Conservation (phyloP, 495 filamentous ascomycete species). For the Margaritispora aquatica region DNA sequence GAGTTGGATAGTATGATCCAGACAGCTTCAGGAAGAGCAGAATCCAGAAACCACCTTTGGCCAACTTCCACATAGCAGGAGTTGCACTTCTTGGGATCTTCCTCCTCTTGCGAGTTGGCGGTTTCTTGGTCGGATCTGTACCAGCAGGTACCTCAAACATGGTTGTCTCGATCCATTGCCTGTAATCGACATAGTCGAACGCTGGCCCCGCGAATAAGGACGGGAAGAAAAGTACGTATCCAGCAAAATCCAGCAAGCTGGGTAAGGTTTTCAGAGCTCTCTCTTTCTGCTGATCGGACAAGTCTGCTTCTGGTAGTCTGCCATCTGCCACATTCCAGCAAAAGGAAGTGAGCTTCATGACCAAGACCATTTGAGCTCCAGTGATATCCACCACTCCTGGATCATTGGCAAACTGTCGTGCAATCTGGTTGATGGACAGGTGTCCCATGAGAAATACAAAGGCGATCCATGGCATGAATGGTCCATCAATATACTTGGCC, state of each 20-base stretch:
- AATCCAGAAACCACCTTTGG: constrained; percentile 71
- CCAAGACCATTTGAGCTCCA: constrained; percentile 93
- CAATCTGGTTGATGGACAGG: constrained; percentile 84
- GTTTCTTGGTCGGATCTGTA: constrained; percentile 71
- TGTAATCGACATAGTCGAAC: constrained; percentile 91
- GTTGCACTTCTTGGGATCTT: constrained; percentile 89
- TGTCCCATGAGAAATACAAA: constrained; percentile 95
- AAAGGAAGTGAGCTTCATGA: constrained; percentile 97
- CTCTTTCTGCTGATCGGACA: constrained; percentile 83
- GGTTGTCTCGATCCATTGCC: constrained; percentile 83
- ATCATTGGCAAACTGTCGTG: constrained; percentile 63
- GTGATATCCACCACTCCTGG: constrained; percentile 76
- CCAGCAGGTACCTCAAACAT: constrained; percentile 86
- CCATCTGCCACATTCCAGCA: constrained; percentile 98
- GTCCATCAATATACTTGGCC: constrained; percentile 76
- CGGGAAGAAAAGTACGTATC: constrained; percentile 94
- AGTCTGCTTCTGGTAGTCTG: constrained; percentile 63
- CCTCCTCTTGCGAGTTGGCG: constrained; percentile 83
- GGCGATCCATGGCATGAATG: constrained; percentile 96
- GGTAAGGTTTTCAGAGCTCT: constrained; percentile 71
- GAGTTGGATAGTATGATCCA: constrained; percentile 53
- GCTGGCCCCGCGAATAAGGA: constrained; percentile 80
- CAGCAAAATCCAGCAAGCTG: constrained; percentile 67
- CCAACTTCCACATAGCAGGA: constrained; percentile 74
- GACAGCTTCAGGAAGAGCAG: constrained; percentile 68